A percentile compares a stretch with the other conserved stretches of the same genome.
phyloP scores from a whole-genome alignment of 1,284 basidiomycete genomes.

The Malassezia caprae region DNA sequence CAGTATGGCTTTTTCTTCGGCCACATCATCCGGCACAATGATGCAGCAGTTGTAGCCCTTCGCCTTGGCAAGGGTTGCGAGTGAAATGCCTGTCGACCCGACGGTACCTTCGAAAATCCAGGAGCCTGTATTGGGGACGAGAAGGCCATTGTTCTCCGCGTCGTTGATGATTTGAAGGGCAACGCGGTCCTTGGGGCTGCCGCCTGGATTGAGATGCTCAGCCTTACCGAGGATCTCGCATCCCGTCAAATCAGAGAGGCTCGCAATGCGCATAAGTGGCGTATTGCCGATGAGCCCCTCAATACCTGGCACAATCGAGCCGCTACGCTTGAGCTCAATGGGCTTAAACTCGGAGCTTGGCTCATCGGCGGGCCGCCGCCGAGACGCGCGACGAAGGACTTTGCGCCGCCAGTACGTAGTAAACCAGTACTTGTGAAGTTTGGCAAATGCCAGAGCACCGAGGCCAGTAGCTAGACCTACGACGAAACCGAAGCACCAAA shows the following conservation, averaged over 20 bases:
- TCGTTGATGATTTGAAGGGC: slow-evolving; percentile 69
- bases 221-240: slow-evolving; percentile 95
- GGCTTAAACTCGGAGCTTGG: slow-evolving; percentile 24
- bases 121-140: slow-evolving; percentile 77
- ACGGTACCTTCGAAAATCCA: slow-evolving; percentile 89
- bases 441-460: slow-evolving; percentile 10
- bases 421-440: slow-evolving; percentile 2
- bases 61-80: slow-evolving; percentile 70
- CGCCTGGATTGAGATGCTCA: slow-evolving; percentile 92
- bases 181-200: slow-evolving; percentile 94
- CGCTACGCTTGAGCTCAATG: slow-evolving; percentile 4
- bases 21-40: slow-evolving; percentile 55
- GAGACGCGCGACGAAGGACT: slow-evolving; percentile 12
- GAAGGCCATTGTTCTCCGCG: slow-evolving; percentile 71
- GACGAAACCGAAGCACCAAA: slow-evolving; percentile 33
- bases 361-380: slow-evolving; percentile 23
- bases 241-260: slow-evolving; percentile 75
- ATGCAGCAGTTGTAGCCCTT: slow-evolving; percentile 51
- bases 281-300: slow-evolving; percentile 59
- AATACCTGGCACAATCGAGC: slow-evolving; percentile 3
- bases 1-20: slow-evolving; percentile 77
- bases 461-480: slow-evolving; percentile 35
- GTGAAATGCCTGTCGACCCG: slow-evolving; percentile 90
- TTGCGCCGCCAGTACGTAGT: slow-evolving; percentile 4
- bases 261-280: slow-evolving; percentile 80